Conservation (phyloP, 305 asterid genomes). For the Fraxinus xanthoxyloides region DNA sequence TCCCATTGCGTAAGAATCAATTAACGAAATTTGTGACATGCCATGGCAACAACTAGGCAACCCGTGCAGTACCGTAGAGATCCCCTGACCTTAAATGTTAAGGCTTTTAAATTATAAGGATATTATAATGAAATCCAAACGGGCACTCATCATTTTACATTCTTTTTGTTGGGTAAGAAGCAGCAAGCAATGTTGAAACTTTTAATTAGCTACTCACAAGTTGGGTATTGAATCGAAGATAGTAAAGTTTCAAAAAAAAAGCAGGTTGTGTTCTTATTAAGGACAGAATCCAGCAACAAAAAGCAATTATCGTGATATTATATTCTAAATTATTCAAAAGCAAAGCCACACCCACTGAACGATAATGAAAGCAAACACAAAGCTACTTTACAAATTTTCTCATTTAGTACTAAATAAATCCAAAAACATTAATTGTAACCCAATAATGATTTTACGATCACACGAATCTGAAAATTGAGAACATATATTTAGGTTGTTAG, state of each 20-base stretch:
- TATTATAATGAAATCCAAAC: not conserved
- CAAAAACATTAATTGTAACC: slow-evolving; percentile 41
- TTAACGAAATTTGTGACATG: not conserved
- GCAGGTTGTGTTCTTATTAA: not conserved
- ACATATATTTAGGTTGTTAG: not conserved
- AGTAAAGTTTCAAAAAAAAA: not conserved
- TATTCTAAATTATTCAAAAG: slow-evolving; percentile 39
- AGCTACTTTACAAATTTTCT: slow-evolving; percentile 49
- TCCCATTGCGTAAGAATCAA: not conserved
- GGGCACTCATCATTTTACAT: not conserved
- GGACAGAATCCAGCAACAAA: slow-evolving; percentile 27
- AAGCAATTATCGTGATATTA: slow-evolving; percentile 37
- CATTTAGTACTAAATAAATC: slow-evolving; percentile 27
- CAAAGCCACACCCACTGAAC: slow-evolving; percentile 39
- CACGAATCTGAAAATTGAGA: not conserved
- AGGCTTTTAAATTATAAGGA: no score
- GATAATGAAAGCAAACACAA: slow-evolving; percentile 64
- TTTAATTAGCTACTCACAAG: not conserved
- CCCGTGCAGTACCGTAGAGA: not conserved
- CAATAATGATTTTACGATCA: slow-evolving; percentile 49
- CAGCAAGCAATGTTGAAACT: not conserved
- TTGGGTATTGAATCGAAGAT: not conserved
- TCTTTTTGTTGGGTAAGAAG: not conserved
- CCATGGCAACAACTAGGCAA: not conserved
- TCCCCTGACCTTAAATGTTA: not conserved